phyloP scores from a whole-genome alignment of 2,329 filamentous ascomycete genomes.

The Mollisiaceae sp. region DNA sequence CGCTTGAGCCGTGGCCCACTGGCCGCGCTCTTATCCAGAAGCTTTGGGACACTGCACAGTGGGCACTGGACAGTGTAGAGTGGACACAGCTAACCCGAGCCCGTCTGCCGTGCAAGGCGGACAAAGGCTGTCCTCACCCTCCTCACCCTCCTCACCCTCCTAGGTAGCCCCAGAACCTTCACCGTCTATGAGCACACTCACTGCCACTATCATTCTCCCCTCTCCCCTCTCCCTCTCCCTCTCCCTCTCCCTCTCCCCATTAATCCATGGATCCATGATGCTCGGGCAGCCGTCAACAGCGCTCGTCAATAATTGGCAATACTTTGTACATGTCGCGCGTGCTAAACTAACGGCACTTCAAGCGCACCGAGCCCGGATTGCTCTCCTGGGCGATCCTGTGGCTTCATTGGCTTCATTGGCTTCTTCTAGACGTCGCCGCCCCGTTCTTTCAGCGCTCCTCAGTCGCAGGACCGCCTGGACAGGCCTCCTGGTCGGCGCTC shows the following conservation, averaged over 20 bases:
- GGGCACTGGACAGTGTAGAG: background rate
- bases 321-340: background rate
- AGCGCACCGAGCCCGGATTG: constrained; percentile 2
- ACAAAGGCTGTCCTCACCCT: too few species aligned
- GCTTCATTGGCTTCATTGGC: constrained; percentile 12
- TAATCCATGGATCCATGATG: background rate
- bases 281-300: background rate
- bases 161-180: too few species aligned
- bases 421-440: constrained; percentile 15
- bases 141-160: too few species aligned
- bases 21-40: background rate
- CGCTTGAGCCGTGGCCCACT: background rate
- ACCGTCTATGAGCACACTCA: too few species aligned
- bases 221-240: too few species aligned
- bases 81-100: too few species aligned
- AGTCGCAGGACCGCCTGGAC: constrained; percentile 5
- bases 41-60: background rate
- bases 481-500: constrained; percentile 15
- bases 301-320: constrained; percentile 13
- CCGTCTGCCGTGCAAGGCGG: too few species aligned
- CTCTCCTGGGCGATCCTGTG: background rate
- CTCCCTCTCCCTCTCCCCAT: background rate
- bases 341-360: constrained; percentile 11
- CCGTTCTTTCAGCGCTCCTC: background rate
- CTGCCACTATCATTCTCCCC: too few species aligned